Conservation (phyloP, 2,329 filamentous ascomycete genomes). For the Hortaea werneckii region DNA sequence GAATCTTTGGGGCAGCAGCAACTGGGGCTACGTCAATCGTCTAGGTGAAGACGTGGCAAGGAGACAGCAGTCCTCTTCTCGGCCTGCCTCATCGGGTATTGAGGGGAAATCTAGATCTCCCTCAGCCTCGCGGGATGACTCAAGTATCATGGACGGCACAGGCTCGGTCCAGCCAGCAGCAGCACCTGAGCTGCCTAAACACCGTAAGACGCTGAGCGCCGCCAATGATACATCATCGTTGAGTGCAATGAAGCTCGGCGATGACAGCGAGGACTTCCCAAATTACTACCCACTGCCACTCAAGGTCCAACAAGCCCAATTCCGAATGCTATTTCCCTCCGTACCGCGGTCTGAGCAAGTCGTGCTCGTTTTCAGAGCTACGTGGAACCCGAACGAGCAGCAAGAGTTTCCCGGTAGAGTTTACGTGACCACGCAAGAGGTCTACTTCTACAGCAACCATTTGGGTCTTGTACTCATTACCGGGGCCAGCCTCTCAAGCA, state of each 20-base stretch:
- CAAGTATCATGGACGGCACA: slow-evolving; percentile 6
- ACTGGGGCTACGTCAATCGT: slow-evolving; percentile 63
- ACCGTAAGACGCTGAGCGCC: slow-evolving; percentile 23
- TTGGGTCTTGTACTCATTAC: slow-evolving; percentile 83
- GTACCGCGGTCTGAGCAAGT: slow-evolving; percentile 69
- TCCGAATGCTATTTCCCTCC: slow-evolving; percentile 79
- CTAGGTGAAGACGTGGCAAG: slow-evolving; percentile 42
- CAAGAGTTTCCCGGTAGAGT: slow-evolving; percentile 75
- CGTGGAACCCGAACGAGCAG: slow-evolving; percentile 69
- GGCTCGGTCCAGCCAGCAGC: neutral
- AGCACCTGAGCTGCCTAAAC: slow-evolving; percentile 1
- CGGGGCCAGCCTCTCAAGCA: slow-evolving; percentile 60
- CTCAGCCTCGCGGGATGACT: slow-evolving; percentile 5
- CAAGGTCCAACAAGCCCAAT: slow-evolving; percentile 77
- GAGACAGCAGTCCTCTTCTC: neutral
- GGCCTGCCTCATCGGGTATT: neutral
- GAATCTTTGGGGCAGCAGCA: slow-evolving; percentile 85
- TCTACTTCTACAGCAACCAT: slow-evolving; percentile 96
- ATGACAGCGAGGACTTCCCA: slow-evolving; percentile 50
- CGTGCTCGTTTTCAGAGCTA: slow-evolving; percentile 83
- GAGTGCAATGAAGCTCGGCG: slow-evolving; percentile 4
- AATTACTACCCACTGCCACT: slow-evolving; percentile 65
- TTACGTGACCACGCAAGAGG: slow-evolving; percentile 74
- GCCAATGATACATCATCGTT: slow-evolving; percentile 5
- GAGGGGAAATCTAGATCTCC: neutral